These are phyloP conservation scores for Hanseniaspora gamundiae DNA, from an alignment of 1,139 yeast species.

Conservation along the genomic window DNA sequence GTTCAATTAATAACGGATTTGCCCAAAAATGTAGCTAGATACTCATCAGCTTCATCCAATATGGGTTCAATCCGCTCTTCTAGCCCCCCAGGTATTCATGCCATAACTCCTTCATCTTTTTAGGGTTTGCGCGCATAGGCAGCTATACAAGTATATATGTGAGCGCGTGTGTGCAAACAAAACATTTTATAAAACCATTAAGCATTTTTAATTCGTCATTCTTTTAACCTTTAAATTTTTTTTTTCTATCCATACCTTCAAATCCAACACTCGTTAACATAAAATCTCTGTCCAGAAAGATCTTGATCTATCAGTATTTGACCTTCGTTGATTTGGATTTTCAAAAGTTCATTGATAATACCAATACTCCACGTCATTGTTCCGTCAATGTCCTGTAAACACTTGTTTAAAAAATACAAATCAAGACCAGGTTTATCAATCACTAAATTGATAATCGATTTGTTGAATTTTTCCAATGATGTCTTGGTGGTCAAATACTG, in stretches of 20 bases:
- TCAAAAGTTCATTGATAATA: constrained; percentile 57
- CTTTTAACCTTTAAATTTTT: too few species aligned
- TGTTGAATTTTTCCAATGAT: constrained; percentile 30
- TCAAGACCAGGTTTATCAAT: constrained; percentile 21
- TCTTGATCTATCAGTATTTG: constrained; percentile 54
- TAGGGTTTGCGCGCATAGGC: too few species aligned
- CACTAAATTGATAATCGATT: constrained; percentile 22
- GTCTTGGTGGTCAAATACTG: constrained; percentile 26
- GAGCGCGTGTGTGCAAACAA: too few species aligned
- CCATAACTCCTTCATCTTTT: neutral
- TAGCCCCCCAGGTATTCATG: neutral
- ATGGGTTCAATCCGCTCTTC: neutral
- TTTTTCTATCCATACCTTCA: neutral
- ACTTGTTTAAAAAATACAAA: constrained; percentile 18
- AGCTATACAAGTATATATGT: too few species aligned
- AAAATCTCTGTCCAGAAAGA: constrained; percentile 42
- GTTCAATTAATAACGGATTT: constrained; percentile 60
- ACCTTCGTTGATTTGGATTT: constrained; percentile 46
- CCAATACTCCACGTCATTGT: constrained; percentile 58
- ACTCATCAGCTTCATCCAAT: neutral
- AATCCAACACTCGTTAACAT: constrained; percentile 17
- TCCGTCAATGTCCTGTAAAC: constrained; percentile 20
- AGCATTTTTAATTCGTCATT: too few species aligned
- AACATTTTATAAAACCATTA: too few species aligned
- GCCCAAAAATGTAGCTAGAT: constrained; percentile 32